phyloP scores from a whole-genome alignment of 2,329 filamentous ascomycete species.

The Colletotrichum godetiae region DNA sequence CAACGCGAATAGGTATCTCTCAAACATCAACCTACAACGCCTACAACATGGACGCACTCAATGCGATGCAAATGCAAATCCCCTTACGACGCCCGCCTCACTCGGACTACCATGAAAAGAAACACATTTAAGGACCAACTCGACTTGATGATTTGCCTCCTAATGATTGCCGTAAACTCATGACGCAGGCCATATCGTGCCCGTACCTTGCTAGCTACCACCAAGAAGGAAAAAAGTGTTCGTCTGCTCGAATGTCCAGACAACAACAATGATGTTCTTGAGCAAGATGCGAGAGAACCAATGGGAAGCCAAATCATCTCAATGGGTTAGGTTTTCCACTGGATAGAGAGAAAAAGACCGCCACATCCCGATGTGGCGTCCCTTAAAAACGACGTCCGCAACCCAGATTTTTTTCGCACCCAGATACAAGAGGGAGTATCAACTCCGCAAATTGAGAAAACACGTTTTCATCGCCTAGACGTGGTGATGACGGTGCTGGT shows the following conservation, averaged over 20 bases:
- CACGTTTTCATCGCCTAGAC: constrained; percentile 15
- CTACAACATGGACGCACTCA: constrained; percentile 23
- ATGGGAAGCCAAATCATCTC: constrained; percentile 33
- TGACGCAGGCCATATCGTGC: constrained; percentile 28
- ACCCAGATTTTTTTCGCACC: constrained; percentile 17
- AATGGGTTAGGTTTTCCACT: constrained; percentile 11
- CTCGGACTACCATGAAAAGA: constrained; percentile 18
- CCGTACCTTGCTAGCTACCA: constrained; percentile 33
- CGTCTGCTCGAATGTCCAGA: constrained; percentile 33
- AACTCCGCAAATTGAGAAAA: constrained; percentile 10
- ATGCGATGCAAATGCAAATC: constrained; percentile 14
- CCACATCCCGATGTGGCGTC: constrained; percentile 29
- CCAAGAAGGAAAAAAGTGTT: constrained; percentile 29
- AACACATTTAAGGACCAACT: constrained; percentile 14
- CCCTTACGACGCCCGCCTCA: constrained; percentile 12
- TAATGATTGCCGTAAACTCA: constrained; percentile 33
- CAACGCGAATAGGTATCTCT: constrained; percentile 27
- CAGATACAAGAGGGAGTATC: constrained; percentile 8
- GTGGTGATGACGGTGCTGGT: constrained; percentile 51
- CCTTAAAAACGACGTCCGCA: constrained; percentile 16
- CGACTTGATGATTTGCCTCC: constrained; percentile 32
- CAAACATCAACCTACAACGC: constrained; percentile 30
- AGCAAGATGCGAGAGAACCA: constrained; percentile 33
- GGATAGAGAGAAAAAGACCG: constrained; percentile 16
- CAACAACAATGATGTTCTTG: constrained; percentile 27